phyloP scores from a whole-genome alignment of 805 yeast species.

The Pichia paraexigua region DNA sequence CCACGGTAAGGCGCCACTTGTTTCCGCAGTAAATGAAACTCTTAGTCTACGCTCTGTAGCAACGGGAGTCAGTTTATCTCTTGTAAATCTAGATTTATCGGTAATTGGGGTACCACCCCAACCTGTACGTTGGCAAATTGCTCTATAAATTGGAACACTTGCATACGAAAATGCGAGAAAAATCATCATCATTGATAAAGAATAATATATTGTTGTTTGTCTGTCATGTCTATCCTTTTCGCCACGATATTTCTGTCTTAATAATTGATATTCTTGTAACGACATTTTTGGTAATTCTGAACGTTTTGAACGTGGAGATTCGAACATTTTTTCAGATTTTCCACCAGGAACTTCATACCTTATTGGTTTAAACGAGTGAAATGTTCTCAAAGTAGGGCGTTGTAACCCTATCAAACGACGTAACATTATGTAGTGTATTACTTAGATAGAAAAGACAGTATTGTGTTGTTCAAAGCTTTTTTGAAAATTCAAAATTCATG shows the following conservation, averaged over 20 bases:
- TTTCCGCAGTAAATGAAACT: slow-evolving; percentile 86
- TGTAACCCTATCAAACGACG: not conserved
- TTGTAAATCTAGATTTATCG: slow-evolving; percentile 68
- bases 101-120: slow-evolving; percentile 95
- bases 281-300: slow-evolving; percentile 25
- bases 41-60: slow-evolving; percentile 74
- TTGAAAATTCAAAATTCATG: not conserved
- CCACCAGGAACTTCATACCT: slow-evolving; percentile 13
- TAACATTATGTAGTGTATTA: not conserved
- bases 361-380: not conserved
- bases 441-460: no score
- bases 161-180: slow-evolving; percentile 77
- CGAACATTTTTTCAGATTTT: slow-evolving; percentile 1
- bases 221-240: slow-evolving; percentile 30
- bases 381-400: not conserved
- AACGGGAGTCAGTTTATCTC: slow-evolving; percentile 82
- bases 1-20: slow-evolving; percentile 90
- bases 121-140: slow-evolving; percentile 89
- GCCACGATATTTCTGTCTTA: slow-evolving; percentile 21
- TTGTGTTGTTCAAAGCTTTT: no score
- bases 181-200: slow-evolving; percentile 57
- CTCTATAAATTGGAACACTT: slow-evolving; percentile 88
- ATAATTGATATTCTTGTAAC: slow-evolving; percentile 23
- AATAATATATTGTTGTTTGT: slow-evolving; percentile 55
- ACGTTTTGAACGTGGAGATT: slow-evolving; percentile 9